These are phyloP conservation scores for Acidiella bohemica DNA, from an alignment of 495 filamentous ascomycete species.

Conservation along the genomic window DNA sequence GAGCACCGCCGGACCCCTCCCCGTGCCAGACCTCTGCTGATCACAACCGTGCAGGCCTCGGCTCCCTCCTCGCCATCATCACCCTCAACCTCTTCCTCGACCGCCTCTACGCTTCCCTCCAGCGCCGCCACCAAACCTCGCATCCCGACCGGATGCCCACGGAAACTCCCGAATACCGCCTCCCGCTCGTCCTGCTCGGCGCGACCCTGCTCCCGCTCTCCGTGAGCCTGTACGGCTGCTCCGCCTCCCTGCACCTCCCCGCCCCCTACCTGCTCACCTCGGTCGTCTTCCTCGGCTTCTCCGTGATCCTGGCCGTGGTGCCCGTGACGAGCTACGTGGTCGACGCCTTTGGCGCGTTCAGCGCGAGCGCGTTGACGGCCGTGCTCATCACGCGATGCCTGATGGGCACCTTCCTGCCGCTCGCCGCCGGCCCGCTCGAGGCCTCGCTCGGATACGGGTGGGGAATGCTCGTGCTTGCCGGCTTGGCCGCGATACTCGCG, in stretches of 20 bases:
- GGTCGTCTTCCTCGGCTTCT: conserved; percentile 28
- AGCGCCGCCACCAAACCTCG: too few relatives aligned
- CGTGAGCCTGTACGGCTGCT: conserved; percentile 38
- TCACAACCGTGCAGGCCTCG: conserved; percentile 34
- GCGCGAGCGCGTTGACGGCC: conserved; percentile 43
- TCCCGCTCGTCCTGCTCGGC: conserved; percentile 35
- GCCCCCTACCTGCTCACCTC: conserved; percentile 31
- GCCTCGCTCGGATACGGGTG: conserved; percentile 36
- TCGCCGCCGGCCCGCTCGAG: conserved; percentile 34
- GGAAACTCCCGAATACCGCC: conserved; percentile 35
- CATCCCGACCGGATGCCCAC: not conserved
- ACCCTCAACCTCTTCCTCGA: conserved; percentile 31
- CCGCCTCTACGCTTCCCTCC: conserved; percentile 38
- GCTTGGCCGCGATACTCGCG: conserved; percentile 28
- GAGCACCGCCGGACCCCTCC: conserved; percentile 18
- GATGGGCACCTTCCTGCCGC: conserved; percentile 40
- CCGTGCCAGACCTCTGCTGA: too few relatives aligned
- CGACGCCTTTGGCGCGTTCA: conserved; percentile 43
- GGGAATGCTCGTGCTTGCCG: conserved; percentile 35
- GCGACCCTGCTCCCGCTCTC: conserved; percentile 33
- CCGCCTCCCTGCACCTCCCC: conserved; percentile 28
- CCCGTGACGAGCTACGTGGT: conserved; percentile 43
- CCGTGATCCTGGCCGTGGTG: conserved; percentile 34
- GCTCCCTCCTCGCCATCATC: conserved; percentile 33
- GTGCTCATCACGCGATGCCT: conserved; percentile 42